Percentiles rank a stretch among this genome's conserved stretches.
These are phyloP conservation scores for Phymatotrichopsis omnivora DNA, from an alignment of 2,329 filamentous ascomycete species.

Conservation along the genomic window DNA sequence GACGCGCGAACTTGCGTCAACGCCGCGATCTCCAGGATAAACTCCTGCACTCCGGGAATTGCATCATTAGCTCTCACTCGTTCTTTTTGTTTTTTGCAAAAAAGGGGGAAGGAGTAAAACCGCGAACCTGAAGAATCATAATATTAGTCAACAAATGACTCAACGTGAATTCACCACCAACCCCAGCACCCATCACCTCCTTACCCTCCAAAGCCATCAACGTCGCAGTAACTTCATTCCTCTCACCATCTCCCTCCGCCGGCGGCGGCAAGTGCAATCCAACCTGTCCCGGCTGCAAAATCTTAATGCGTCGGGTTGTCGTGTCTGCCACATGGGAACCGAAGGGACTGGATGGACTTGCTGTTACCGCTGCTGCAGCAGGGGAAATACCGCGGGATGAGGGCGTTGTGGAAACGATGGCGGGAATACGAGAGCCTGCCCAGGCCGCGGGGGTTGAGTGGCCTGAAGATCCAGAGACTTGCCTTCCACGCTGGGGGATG, in stretches of 20 bases:
- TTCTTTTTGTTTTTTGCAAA: background rate
- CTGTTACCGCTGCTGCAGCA: constrained; percentile 9
- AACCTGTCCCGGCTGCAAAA: constrained; percentile 25
- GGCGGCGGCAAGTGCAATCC: constrained; percentile 28
- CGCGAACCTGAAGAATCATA: constrained; percentile 53
- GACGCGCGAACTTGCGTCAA: constrained; percentile 64
- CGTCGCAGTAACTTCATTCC: constrained; percentile 27
- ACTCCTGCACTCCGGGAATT: constrained; percentile 45
- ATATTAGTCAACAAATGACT: constrained; percentile 73
- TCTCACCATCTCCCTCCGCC: constrained; percentile 31
- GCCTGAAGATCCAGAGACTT: constrained; percentile 13
- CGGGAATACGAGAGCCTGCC: constrained; percentile 14
- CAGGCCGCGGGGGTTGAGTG: constrained; percentile 7
- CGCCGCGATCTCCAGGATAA: constrained; percentile 65
- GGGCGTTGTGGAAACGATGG: constrained; percentile 19
- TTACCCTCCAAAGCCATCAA: constrained; percentile 32
- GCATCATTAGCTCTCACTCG: background rate
- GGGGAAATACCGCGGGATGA: constrained; percentile 38
- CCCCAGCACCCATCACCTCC: constrained; percentile 28
- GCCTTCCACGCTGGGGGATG: constrained; percentile 5
- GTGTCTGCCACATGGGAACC: constrained; percentile 29
- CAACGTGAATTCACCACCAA: constrained; percentile 50
- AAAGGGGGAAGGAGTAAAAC: background rate
- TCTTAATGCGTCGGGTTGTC: constrained; percentile 27
- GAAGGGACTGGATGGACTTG: constrained; percentile 24